Percentiles rank a stretch among this genome's conserved stretches.
phyloP scores from a whole-genome alignment of 2,329 filamentous ascomycete species.

The Knoxdaviesia proteae region DNA sequence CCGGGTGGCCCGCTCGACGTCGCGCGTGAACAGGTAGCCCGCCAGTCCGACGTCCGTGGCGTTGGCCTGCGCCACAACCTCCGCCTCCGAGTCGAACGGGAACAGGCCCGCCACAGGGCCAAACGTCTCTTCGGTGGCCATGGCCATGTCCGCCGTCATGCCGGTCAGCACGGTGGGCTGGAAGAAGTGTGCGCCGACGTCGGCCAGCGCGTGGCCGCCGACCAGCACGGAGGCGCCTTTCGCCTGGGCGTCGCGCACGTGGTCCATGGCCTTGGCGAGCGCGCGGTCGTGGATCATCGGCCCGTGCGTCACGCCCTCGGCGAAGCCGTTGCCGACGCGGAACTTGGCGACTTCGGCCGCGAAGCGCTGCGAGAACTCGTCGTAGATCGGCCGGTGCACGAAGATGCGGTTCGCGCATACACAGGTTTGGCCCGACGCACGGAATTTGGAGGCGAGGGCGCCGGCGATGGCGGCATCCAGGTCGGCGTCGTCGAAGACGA shows the following conservation, averaged over 20 bases:
- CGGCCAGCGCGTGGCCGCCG: constrained; percentile 53
- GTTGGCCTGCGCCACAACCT: constrained; percentile 74
- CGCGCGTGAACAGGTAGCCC: constrained; percentile 72
- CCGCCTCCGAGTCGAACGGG: constrained; percentile 69
- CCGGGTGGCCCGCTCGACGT: constrained; percentile 36
- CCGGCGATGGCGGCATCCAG: constrained; percentile 67
- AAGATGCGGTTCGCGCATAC: constrained; percentile 76
- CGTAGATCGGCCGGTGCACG: constrained; percentile 59
- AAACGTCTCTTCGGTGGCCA: constrained; percentile 82
- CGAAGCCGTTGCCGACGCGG: constrained; percentile 57
- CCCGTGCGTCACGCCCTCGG: constrained; percentile 51
- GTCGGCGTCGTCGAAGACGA: constrained; percentile 91
- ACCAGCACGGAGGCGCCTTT: constrained; percentile 59
- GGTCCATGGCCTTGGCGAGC: constrained; percentile 54
- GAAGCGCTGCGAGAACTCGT: constrained; percentile 48
- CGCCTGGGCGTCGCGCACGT: constrained; percentile 57
- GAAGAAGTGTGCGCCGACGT: constrained; percentile 72
- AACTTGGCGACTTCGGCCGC: constrained; percentile 53
- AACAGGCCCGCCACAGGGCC: constrained; percentile 84
- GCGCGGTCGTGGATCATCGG: constrained; percentile 74
- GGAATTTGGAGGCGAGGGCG: constrained; percentile 76
- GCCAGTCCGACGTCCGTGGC: constrained; percentile 67
- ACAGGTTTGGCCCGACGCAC: constrained; percentile 86
- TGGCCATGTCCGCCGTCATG: constrained; percentile 68
- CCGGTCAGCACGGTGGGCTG: constrained; percentile 74